phyloP scores from a whole-genome alignment of 768 basidiomycete genomes.

The Lactarius sanguifluus region DNA sequence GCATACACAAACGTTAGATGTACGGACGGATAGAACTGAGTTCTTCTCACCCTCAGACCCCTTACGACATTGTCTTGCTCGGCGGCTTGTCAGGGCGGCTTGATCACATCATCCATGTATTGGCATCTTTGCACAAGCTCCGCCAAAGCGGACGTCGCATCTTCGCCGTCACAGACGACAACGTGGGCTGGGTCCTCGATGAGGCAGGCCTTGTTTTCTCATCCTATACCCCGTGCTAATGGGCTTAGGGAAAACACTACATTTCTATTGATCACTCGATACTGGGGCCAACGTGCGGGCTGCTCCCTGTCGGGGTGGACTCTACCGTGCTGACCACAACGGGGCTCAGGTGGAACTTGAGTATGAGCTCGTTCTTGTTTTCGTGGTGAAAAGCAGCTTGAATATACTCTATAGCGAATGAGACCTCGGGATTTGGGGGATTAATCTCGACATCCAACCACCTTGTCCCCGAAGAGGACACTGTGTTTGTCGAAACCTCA shows the following conservation, averaged over 20 bases:
- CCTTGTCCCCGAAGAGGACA: slow-evolving; percentile 60
- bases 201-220: slow-evolving; percentile 44
- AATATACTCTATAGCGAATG: slow-evolving; percentile 44
- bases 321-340: slow-evolving; percentile 74
- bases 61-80: slow-evolving; percentile 73
- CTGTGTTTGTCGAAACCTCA: slow-evolving; percentile 74
- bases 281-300: slow-evolving; percentile 87
- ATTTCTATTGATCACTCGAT: slow-evolving; percentile 71
- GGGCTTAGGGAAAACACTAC: slow-evolving; percentile 73
- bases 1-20: not conserved
- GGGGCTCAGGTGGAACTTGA: slow-evolving; percentile 88
- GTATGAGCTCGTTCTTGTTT: slow-evolving; percentile 43
- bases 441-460: slow-evolving; percentile 94
- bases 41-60: slow-evolving; percentile 26
- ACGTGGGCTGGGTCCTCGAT: slow-evolving; percentile 86
- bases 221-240: slow-evolving; percentile 4
- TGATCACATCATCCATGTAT: slow-evolving; percentile 90
- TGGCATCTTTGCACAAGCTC: slow-evolving; percentile 82
- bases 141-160: slow-evolving; percentile 56
- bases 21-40: not conserved
- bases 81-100: slow-evolving; percentile 90
- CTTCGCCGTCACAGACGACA: slow-evolving; percentile 87
- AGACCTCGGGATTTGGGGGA: slow-evolving; percentile 77
- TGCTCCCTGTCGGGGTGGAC: slow-evolving; percentile 88
- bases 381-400: not conserved